These are phyloP conservation scores for Paramecium primaurelia DNA, from an alignment of 73 alveolate species.

Conservation along the genomic window DNA sequence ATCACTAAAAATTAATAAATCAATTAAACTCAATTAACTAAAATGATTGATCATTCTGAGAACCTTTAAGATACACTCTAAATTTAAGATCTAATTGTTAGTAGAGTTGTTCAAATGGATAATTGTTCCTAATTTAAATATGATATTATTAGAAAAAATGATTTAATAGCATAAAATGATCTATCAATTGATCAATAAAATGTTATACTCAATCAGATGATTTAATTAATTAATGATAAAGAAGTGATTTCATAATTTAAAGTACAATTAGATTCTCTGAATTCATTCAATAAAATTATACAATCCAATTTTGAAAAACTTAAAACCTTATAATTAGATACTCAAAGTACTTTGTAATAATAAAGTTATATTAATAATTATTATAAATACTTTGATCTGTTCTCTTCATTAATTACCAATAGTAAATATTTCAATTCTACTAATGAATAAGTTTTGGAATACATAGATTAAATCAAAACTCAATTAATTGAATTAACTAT, in stretches of 20 bases:
- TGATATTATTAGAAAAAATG: neutral
- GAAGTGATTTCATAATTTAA: neutral
- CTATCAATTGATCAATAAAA: neutral
- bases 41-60: neutral
- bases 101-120: neutral
- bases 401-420: neutral
- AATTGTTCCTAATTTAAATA: neutral
- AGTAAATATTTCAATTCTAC: neutral
- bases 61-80: neutral
- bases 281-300: neutral
- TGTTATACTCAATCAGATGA: neutral
- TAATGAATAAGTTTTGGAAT: neutral
- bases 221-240: neutral
- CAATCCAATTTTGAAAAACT: neutral
- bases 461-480: neutral
- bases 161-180: neutral
- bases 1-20: neutral
- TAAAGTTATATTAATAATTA: neutral
- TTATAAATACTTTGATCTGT: neutral
- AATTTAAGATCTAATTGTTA: neutral
- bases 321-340: neutral
- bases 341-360: neutral
- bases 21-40: neutral
- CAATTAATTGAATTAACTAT: neutral
- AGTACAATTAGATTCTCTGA: neutral